Base-by-base conservation (phyloP, 2,329 filamentous ascomycete genomes). In the Aspergillus felis region DNA sequence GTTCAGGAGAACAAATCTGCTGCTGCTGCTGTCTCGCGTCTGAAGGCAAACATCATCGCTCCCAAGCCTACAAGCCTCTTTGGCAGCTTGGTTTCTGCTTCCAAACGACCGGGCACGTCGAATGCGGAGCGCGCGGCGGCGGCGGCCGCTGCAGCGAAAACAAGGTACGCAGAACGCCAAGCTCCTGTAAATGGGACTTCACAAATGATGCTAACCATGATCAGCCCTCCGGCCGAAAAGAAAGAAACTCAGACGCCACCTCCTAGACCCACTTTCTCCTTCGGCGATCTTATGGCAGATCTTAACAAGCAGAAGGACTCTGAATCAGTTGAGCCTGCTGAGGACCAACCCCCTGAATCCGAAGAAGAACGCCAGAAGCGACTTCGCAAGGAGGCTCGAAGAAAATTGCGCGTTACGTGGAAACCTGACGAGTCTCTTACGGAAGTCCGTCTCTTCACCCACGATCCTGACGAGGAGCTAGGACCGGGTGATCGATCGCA, bases 381-480 rank as follows among this genome's bases (percentile, higher is more conserved):
- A 27, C 69, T 86, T 2, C 79, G 83, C 8, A 87, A 87, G 62
- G 85, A 87, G 66, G 78, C 79, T 51, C 79, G 85, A 38, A 80
- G 84, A 42, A 84, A 83, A 61, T 69, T 87, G 32, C 82, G 84
- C 22, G 85, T 88, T 4, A 79, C 76, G 7, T 88, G 84, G 79
- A 86, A 84, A 59, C 78, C 81, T 0, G 84, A 85, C 60, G 77
- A 81, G 20, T 75, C 78, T 28, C 76, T 88, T 12, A 82, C 82
- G 3, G 76, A 84, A 62, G 77, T 86, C 54, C 79, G 81, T 49
- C 78, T 83, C 51, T 87, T 87, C 68, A 82, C 80, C 27, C 84
- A 86, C 67, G 83, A 87, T 62, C 84, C 84, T 0, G 83, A 86
- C 9, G 85, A 87, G 68, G 84, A 87, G 61, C 71, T 83, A 56